Evolutionary conservation across 441 rosid genomes (phyloP).

Genomic region (Geranium incanum): DNA sequence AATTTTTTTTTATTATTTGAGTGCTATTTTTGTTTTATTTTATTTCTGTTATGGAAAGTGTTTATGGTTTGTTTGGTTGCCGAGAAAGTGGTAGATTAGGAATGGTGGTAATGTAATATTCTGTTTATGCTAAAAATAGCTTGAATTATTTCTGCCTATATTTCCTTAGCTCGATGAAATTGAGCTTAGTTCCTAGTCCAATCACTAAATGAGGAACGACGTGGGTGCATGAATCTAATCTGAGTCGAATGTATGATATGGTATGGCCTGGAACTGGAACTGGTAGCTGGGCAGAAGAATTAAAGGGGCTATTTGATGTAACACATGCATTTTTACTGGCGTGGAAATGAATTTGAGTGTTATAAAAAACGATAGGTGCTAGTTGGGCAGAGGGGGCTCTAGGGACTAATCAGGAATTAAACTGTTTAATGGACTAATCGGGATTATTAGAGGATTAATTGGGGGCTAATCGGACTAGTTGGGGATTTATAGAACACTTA

Average conservation of each 20-base stretch:
- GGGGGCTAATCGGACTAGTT: too few relatives aligned
- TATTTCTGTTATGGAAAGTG: not conserved
- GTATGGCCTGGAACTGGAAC: not conserved
- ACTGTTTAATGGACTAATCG: too few relatives aligned
- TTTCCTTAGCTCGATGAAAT: not conserved
- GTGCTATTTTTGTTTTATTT: not conserved
- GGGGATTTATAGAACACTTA: not conserved
- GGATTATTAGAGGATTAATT: too few relatives aligned
- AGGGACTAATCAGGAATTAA: too few relatives aligned
- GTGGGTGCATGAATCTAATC: not conserved
- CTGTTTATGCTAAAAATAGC: not conserved
- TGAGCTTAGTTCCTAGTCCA: not conserved
- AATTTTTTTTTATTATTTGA: not conserved
- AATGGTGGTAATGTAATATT: not conserved
- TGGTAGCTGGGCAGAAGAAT: not conserved
- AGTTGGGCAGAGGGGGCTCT: too few relatives aligned
- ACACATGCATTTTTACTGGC: not conserved
- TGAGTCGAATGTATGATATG: not conserved
- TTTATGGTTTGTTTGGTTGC: conserved; percentile 4
- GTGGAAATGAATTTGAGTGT: not conserved
- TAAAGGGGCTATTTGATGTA: not conserved
- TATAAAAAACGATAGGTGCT: too few relatives aligned
- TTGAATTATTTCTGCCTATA: not conserved
- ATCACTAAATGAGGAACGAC: not conserved
- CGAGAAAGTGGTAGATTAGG: not conserved